Evolutionary conservation across 2,329 filamentous ascomycete species (phyloP), one percentile per base, ranked within the genome.

Genomic region (Calonectria fujianensis): DNA sequence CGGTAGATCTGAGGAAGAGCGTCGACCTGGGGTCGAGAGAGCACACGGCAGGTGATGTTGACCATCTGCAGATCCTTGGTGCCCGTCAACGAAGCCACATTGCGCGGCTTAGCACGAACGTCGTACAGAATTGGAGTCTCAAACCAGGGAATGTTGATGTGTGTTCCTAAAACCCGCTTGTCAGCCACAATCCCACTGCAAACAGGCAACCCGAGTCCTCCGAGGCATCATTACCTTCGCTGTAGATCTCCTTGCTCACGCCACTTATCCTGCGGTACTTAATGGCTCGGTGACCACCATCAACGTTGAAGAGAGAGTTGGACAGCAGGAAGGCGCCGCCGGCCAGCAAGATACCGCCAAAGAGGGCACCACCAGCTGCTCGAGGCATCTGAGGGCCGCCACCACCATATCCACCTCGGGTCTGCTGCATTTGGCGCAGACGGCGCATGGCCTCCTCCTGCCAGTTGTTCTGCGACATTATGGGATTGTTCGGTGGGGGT

Each of bases 11-110:
- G 95, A 24, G 97, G 97, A 52, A 99, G 92, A 39, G 96, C 94
- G 79, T 95, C 93, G 82, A 99, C 89, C 73, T 96, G 93, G 72
- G 97, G 97, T 81, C 96, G 91, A 74, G 96, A 98, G 69, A 99
- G 94, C 74, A 99, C 97, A 95, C 97, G 96, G 88, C 97, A 99
- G 84, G 96, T 99, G 85, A 99, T 98, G 91, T 99, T 99, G 84
- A 98, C 97, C 97, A 99, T 99, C 90, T 99, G 97, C 87, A 99
- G 89, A 87, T 99, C 97, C 90, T 99, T 99, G 84, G 97, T 99
- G 81, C 97, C 97, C 74, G 97, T 99, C 79, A 99, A 92, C 79
- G 97, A 98, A 79, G 97, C 94, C 81, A 99, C 96, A 83, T 98
- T 98, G 85, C 97, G 93, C 82, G 97, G 97, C 90, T 96, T 98